These are phyloP conservation scores for Aspergillus ostianus DNA, from an alignment of 495 filamentous ascomycete genomes.

Conservation along the genomic window DNA sequence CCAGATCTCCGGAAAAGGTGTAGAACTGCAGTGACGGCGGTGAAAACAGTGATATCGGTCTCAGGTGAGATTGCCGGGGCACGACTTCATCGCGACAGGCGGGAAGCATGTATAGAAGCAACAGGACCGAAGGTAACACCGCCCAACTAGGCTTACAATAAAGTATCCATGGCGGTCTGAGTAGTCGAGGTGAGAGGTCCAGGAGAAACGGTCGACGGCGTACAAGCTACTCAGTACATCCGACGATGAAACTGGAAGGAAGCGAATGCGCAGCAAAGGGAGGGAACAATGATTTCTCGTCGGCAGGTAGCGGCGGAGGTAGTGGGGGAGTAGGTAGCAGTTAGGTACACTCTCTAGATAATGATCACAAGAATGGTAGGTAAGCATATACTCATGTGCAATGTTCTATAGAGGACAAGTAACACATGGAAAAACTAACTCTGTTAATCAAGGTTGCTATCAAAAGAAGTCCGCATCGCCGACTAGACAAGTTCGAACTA, in stretches of 20 bases:
- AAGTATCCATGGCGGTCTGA: conserved; percentile 64
- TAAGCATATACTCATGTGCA: neutral
- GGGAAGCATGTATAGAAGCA: neutral
- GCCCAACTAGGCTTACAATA: conserved; percentile 59
- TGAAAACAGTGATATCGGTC: neutral
- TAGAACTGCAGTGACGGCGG: neutral
- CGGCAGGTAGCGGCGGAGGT: neutral
- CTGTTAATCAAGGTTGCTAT: neutral
- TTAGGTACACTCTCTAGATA: neutral
- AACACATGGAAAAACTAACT: neutral
- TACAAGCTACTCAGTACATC: neutral
- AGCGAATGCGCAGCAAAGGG: neutral
- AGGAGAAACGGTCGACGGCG: neutral
- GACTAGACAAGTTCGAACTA: neutral
- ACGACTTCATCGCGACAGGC: neutral
- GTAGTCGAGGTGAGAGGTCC: neutral
- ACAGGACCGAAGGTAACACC: neutral
- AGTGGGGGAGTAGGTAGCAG: neutral
- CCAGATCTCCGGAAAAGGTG: neutral
- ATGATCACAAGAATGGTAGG: neutral
- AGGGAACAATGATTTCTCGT: neutral
- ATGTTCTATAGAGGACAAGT: neutral
- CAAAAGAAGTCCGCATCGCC: neutral
- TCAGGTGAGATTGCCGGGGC: neutral
- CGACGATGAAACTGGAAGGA: neutral